Percentiles rank a stretch among this genome's conserved stretches.
These are phyloP conservation scores for Debaryomyces subglobosus DNA, from an alignment of 1,139 yeast genomes.

Conservation along the genomic window DNA sequence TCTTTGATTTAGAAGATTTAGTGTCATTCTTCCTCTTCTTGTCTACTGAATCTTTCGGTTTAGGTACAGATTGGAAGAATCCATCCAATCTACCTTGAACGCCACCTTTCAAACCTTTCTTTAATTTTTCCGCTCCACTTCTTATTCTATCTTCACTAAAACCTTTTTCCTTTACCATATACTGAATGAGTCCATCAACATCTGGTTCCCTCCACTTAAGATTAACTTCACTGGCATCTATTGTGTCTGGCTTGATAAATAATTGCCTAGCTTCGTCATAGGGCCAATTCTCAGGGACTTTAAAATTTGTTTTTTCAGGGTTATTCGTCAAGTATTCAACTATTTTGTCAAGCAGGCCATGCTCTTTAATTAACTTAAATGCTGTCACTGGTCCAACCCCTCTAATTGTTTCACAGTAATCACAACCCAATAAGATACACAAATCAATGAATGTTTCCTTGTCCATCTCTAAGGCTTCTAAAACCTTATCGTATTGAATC, in stretches of 20 bases:
- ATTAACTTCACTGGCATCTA: slow-evolving; percentile 58
- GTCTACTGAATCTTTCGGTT: slow-evolving; percentile 27
- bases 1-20: slow-evolving; percentile 22
- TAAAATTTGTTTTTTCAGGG: slow-evolving; percentile 69
- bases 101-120: slow-evolving; percentile 81
- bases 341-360: slow-evolving; percentile 76
- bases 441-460: slow-evolving; percentile 80
- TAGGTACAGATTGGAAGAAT: slow-evolving; percentile 75
- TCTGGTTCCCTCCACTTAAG: slow-evolving; percentile 82
- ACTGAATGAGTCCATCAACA: slow-evolving; percentile 71
- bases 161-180: slow-evolving; percentile 76
- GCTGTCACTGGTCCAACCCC: slow-evolving; percentile 98
- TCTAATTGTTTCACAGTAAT: slow-evolving; percentile 90
- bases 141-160: slow-evolving; percentile 91
- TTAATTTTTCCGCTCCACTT: slow-evolving; percentile 82
- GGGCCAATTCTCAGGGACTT: slow-evolving; percentile 95
- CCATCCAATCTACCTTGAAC: slow-evolving; percentile 93
- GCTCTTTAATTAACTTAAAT: slow-evolving; percentile 81
- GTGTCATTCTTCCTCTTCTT: slow-evolving; percentile 30
- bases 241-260: slow-evolving; percentile 80
- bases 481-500: slow-evolving; percentile 65
- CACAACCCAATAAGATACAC: slow-evolving; percentile 94
- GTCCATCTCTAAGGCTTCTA: slow-evolving; percentile 76
- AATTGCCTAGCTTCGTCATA: slow-evolving; percentile 83
- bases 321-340: slow-evolving; percentile 62